Conservation (phyloP, 2,329 filamentous ascomycete species). For the Colletotrichum lentis region DNA sequence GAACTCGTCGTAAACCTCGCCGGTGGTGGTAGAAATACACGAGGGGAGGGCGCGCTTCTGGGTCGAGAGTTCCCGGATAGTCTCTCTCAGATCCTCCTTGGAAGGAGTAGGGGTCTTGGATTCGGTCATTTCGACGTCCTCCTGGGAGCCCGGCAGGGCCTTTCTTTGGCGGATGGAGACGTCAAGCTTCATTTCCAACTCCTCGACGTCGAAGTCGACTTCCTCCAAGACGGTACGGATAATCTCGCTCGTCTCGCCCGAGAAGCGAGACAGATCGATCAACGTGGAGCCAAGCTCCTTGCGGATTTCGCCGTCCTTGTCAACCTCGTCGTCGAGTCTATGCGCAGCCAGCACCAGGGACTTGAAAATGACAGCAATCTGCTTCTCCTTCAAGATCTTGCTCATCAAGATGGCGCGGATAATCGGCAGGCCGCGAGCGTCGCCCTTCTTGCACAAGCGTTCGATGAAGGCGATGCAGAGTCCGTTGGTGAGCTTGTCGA, state of each 20-base stretch:
- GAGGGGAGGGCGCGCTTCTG: constrained; percentile 53
- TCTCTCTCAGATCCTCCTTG: constrained; percentile 50
- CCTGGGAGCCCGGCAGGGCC: constrained; percentile 57
- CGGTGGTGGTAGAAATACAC: constrained; percentile 61
- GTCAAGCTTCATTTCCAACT: constrained; percentile 77
- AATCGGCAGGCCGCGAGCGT: constrained; percentile 63
- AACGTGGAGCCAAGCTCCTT: constrained; percentile 71
- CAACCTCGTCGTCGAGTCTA: constrained; percentile 63
- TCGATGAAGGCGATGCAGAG: constrained; percentile 73
- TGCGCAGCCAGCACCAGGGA: constrained; percentile 68
- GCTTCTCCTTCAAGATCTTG: constrained; percentile 68
- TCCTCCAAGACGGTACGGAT: constrained; percentile 73
- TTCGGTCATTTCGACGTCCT: constrained; percentile 61
- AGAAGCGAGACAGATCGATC: constrained; percentile 69
- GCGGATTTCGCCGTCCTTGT: constrained; percentile 64
- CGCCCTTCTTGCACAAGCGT: constrained; percentile 66
- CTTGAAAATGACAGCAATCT: constrained; percentile 71
- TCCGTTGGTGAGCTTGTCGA: constrained; percentile 76
- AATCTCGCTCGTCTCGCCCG: constrained; percentile 66
- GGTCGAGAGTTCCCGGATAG: constrained; percentile 51
- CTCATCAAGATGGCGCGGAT: constrained; percentile 70
- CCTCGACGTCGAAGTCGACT: constrained; percentile 75
- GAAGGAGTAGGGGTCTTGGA: constrained; percentile 43
- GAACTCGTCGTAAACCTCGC: constrained; percentile 65
- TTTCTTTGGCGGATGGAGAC: constrained; percentile 69